Evolutionary conservation across 768 basidiomycete species (phyloP).

Genomic region (Cubamyces lactineus): DNA sequence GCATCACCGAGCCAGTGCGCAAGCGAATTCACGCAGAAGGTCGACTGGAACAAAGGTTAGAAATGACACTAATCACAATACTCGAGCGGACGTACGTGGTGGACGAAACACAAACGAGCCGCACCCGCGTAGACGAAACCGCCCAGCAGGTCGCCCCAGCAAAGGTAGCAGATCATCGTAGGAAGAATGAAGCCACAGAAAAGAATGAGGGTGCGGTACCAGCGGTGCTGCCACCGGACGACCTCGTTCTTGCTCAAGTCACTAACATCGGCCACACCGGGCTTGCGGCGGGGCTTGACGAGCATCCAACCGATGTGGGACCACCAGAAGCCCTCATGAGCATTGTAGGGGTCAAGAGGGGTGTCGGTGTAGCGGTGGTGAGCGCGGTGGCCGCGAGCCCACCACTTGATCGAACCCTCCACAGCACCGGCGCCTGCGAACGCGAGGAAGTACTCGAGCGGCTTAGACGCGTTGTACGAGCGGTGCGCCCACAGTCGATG

Average conservation of each 20-base stretch:
- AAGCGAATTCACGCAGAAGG: slow-evolving; percentile 96
- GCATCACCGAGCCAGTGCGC: slow-evolving; percentile 95
- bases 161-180: slow-evolving; percentile 72
- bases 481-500: slow-evolving; percentile 98
- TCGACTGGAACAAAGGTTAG: slow-evolving; percentile 59
- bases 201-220: slow-evolving; percentile 74
- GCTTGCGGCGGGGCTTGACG: slow-evolving; percentile 85
- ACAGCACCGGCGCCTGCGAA: slow-evolving; percentile 89
- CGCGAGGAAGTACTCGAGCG: slow-evolving; percentile 85
- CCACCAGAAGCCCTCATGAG: slow-evolving; percentile 85
- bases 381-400: slow-evolving; percentile 96
- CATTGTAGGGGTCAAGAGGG: slow-evolving; percentile 94
- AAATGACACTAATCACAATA: not conserved
- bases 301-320: slow-evolving; percentile 95
- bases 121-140: slow-evolving; percentile 87
- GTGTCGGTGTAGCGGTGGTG: slow-evolving; percentile 98
- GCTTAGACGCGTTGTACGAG: slow-evolving; percentile 87
- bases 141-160: slow-evolving; percentile 86
- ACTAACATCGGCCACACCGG: slow-evolving; percentile 87
- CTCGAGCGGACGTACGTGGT: slow-evolving; percentile 57
- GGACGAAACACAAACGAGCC: slow-evolving; percentile 79
- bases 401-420: slow-evolving; percentile 98
- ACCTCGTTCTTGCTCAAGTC: slow-evolving; percentile 82
- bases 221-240: slow-evolving; percentile 85
- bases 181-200: slow-evolving; percentile 75